phyloP scores from a whole-genome alignment of 106 monocot genomes.

The Dendrobium huoshanense region DNA sequence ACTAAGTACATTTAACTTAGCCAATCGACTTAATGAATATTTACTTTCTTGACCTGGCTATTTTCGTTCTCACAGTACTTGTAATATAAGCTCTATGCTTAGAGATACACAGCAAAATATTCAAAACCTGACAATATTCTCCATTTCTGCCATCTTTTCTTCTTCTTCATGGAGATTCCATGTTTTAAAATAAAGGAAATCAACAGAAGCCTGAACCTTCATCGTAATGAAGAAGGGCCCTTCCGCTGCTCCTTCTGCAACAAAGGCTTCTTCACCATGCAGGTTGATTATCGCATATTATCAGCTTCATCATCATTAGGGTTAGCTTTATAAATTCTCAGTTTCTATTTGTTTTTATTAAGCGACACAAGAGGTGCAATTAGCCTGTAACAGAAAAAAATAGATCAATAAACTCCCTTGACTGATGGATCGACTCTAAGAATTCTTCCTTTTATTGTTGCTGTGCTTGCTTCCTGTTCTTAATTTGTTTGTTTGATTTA shows the following conservation, averaged over 20 bases:
- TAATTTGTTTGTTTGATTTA: too few species aligned
- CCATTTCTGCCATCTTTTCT: neutral
- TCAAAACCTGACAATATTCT: neutral
- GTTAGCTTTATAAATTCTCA: too few species aligned
- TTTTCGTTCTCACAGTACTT: neutral
- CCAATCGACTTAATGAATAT: too few species aligned
- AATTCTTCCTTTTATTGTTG: too few species aligned
- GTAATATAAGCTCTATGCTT: neutral
- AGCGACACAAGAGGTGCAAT: too few species aligned
- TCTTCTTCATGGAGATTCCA: neutral
- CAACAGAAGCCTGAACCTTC: neutral
- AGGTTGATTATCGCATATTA: neutral
- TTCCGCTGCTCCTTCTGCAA: conserved; percentile 4
- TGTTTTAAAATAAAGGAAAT: neutral
- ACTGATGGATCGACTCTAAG: too few species aligned
- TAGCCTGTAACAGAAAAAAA: too few species aligned
- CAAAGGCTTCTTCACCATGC: conserved; percentile 2
- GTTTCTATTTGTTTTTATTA: too few species aligned
- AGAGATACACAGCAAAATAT: neutral
- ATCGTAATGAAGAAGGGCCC: neutral
- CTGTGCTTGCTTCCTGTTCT: too few species aligned
- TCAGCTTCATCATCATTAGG: too few species aligned
- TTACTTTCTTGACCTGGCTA: neutral
- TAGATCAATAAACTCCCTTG: too few species aligned
- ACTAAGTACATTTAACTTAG: neutral